Percentiles rank a stretch among this genome's conserved stretches.
Evolutionary conservation across 495 filamentous ascomycete species (phyloP).

Genomic region (Aspergillus cristatus): DNA sequence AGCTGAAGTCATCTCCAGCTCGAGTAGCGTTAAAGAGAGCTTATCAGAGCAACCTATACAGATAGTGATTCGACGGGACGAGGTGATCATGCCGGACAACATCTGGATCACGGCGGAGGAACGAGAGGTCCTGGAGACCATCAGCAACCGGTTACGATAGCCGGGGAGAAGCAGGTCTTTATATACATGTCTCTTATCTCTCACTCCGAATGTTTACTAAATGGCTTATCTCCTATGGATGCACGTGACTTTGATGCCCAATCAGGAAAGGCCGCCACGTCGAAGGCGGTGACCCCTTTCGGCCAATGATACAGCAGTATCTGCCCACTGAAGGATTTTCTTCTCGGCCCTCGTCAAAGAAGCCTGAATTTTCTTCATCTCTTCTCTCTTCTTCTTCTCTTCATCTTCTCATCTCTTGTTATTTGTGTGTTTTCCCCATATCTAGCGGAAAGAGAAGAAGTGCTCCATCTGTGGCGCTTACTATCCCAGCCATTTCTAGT

Average conservation of each 20-base stretch:
- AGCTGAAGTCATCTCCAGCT: slow-evolving; percentile 7
- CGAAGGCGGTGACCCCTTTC: slow-evolving; percentile 19
- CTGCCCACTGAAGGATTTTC: slow-evolving; percentile 28
- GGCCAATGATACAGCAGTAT: slow-evolving; percentile 22
- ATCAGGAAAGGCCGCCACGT: slow-evolving; percentile 19
- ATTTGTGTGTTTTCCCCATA: not conserved
- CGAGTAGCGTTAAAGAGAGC: slow-evolving; percentile 16
- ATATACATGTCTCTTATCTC: slow-evolving; percentile 1
- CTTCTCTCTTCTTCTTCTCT: slow-evolving; percentile 7
- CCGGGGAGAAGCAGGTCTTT: not conserved
- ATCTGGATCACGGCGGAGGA: slow-evolving; percentile 26
- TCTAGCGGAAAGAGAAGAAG: too few relatives aligned
- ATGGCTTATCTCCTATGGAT: not conserved
- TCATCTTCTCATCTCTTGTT: slow-evolving; percentile 3
- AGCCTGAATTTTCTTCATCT: too few relatives aligned
- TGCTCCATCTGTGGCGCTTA: too few relatives aligned
- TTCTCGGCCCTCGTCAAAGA: slow-evolving; percentile 1
- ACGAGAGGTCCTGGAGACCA: slow-evolving; percentile 18
- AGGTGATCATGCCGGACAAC: slow-evolving; percentile 25
- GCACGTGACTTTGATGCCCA: slow-evolving; percentile 18
- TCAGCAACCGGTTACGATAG: slow-evolving; percentile 22
- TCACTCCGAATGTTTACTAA: not conserved
- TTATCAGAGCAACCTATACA: slow-evolving; percentile 18
- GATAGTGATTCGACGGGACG: slow-evolving; percentile 22
- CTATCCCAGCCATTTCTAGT: slow-evolving; percentile 19